Percentiles rank a stretch among this genome's conserved stretches.
These are phyloP conservation scores for Boletus reticuloceps DNA, from an alignment of 768 basidiomycete species.

Conservation along the genomic window DNA sequence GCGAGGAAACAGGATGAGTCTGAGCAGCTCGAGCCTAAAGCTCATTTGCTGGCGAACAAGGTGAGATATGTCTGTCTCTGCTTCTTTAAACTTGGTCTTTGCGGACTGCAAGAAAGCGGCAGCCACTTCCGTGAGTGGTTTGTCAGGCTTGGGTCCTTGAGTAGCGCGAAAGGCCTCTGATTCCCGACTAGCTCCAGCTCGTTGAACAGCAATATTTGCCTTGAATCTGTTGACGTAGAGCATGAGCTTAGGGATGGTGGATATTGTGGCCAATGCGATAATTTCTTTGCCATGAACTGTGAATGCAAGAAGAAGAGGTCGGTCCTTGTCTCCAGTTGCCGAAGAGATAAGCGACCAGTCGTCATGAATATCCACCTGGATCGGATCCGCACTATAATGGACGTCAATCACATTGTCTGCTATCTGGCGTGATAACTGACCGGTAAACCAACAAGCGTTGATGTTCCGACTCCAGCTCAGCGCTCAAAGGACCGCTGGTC, in stretches of 20 bases:
- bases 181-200: constrained; percentile 73
- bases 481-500: constrained; percentile 67
- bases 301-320: constrained; percentile 71
- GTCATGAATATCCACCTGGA: constrained; percentile 71
- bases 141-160: constrained; percentile 70
- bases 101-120: constrained; percentile 80
- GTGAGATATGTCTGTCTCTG: constrained; percentile 56
- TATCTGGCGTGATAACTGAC: constrained; percentile 38
- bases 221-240: constrained; percentile 73
- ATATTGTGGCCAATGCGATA: constrained; percentile 63
- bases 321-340: constrained; percentile 38
- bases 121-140: constrained; percentile 82
- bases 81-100: constrained; percentile 66
- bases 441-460: constrained; percentile 72
- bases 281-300: constrained; percentile 69
- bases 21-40: constrained; percentile 61
- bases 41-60: constrained; percentile 72
- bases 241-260: constrained; percentile 75
- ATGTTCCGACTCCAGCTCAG: constrained; percentile 72
- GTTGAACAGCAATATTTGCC: constrained; percentile 67
- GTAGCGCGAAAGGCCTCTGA: constrained; percentile 75
- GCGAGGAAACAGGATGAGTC: constrained; percentile 74
- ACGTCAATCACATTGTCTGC: not conserved
- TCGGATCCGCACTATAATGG: constrained; percentile 64
- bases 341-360: constrained; percentile 68